Evolutionary conservation across 1,284 basidiomycete species (phyloP).

Genomic region (Malassezia obtusa): DNA sequence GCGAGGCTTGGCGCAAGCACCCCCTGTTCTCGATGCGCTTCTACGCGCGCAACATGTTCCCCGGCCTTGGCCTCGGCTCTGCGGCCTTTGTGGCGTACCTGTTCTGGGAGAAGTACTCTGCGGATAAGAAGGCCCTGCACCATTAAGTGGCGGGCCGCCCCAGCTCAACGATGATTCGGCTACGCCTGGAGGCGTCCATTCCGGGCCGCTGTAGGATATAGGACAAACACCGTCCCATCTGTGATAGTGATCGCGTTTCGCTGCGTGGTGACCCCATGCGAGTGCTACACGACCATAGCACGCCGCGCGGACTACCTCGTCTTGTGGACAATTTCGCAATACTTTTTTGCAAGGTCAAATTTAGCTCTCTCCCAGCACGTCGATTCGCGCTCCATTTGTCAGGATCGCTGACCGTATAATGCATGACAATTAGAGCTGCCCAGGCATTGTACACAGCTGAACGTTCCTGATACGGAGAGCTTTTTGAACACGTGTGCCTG

Average conservation of each 20-base stretch:
- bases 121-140: neutral
- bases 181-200: neutral
- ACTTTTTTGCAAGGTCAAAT: no score
- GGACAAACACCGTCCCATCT: neutral
- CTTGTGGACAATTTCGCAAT: no score
- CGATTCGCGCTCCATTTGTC: no score
- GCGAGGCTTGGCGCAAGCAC: conserved; percentile 48
- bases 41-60: conserved; percentile 41
- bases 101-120: conserved; percentile 5
- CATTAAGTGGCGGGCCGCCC: neutral
- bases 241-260: no score
- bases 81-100: conserved; percentile 37
- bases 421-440: no score
- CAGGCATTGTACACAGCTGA: no score
- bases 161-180: neutral
- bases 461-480: no score
- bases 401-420: no score
- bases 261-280: no score
- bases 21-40: conserved; percentile 44
- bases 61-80: conserved; percentile 40
- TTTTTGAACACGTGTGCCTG: neutral
- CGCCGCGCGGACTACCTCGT: no score
- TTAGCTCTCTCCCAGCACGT: no score
- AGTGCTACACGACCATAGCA: no score
- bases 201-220: neutral